A percentile compares a stretch with the other conserved stretches of the same genome.
Conservation (phyloP, 202 grass and related monocot species). For the Zoysia matrella region DNA sequence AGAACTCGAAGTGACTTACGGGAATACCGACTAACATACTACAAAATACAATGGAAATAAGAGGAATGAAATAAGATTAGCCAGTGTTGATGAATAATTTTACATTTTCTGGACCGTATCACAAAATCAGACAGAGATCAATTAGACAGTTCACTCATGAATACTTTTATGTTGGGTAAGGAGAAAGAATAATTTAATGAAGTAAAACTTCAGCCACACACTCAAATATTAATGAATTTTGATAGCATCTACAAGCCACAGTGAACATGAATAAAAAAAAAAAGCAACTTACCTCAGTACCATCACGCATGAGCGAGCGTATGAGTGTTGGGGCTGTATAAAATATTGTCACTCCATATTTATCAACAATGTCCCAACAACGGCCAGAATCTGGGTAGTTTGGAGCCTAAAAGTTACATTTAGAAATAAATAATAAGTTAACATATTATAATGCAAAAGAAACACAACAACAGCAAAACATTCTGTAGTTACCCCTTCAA, state of each 20-base stretch:
- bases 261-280: neutral
- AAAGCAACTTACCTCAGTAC: constrained; percentile 64
- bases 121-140: constrained; percentile 22
- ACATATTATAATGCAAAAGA: constrained; percentile 15
- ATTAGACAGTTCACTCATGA: constrained; percentile 16
- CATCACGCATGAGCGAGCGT: constrained; percentile 93
- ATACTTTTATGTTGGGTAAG: constrained; percentile 16
- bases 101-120: neutral
- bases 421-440: constrained; percentile 30
- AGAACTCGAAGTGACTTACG: no score
- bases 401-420: constrained; percentile 74
- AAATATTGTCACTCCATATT: constrained; percentile 94
- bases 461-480: constrained; percentile 30
- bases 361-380: constrained; percentile 96
- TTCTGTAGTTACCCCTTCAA: constrained; percentile 82
- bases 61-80: constrained; percentile 7
- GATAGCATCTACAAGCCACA: neutral
- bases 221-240: neutral
- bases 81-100: neutral
- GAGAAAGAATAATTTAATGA: neutral
- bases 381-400: constrained; percentile 90
- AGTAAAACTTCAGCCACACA: neutral
- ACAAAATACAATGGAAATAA: constrained; percentile 13
- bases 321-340: constrained; percentile 98
- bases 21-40: constrained; percentile 84